A percentile compares a stretch with the other conserved stretches of the same genome.
These are phyloP conservation scores for Corinectria fuckeliana DNA, from an alignment of 2,329 filamentous ascomycete genomes.

Conservation along the genomic window DNA sequence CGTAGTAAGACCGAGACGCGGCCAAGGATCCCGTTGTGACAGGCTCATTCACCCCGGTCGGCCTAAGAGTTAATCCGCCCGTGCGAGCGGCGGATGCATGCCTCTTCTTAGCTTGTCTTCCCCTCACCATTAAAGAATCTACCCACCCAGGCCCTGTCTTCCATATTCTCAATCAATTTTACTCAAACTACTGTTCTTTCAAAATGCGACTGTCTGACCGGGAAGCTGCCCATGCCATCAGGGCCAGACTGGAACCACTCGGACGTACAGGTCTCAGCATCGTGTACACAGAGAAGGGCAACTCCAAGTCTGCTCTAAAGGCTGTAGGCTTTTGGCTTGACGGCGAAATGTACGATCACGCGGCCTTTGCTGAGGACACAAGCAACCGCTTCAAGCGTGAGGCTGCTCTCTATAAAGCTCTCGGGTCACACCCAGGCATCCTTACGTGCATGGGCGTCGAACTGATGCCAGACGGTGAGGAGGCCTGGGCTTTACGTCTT, in stretches of 20 bases:
- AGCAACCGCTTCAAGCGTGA: constrained; percentile 3
- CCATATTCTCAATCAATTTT: not conserved
- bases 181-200: not conserved
- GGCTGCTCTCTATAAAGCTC: constrained; percentile 4
- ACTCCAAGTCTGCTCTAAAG: not conserved
- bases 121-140: too few species aligned
- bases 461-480: not conserved
- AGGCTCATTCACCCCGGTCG: too few species aligned
- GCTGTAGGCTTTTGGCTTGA: constrained; percentile 8
- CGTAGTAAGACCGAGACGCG: too few species aligned
- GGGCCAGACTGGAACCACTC: constrained; percentile 8
- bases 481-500: constrained; percentile 8
- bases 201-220: not conserved
- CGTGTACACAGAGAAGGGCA: constrained; percentile 4
- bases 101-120: too few species aligned
- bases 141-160: not conserved
- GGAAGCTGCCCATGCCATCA: constrained; percentile 8
- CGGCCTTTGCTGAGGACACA: constrained; percentile 4
- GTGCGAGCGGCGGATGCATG: too few species aligned
- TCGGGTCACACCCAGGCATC: not conserved
- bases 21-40: too few species aligned
- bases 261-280: constrained; percentile 13
- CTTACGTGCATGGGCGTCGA: not conserved
- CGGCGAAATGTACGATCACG: constrained; percentile 9
- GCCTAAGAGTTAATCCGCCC: too few species aligned